phyloP scores from a whole-genome alignment of 306 rosid genomes.

The Vigna unguiculata region DNA sequence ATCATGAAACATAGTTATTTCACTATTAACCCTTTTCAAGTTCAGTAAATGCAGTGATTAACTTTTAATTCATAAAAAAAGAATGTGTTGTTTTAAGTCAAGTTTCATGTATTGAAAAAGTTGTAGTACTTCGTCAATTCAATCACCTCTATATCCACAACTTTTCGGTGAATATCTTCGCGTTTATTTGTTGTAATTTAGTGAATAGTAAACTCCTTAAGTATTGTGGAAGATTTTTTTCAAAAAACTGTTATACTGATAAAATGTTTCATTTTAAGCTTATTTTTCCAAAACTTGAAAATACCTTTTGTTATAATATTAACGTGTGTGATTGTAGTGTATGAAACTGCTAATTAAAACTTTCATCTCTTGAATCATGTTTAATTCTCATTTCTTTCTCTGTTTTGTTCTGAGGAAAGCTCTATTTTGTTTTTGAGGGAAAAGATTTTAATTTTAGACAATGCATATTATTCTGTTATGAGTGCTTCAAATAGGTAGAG shows the following conservation, averaged over 20 bases:
- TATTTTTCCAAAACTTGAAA: no score
- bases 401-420: neutral
- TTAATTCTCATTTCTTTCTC: neutral
- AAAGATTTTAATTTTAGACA: no score
- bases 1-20: conserved; percentile 13
- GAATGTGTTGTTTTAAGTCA: neutral
- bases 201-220: no score
- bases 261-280: neutral
- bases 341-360: neutral
- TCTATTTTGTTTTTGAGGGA: no score
- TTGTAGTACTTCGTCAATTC: neutral
- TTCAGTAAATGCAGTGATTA: neutral
- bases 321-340: neutral
- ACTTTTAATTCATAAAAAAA: neutral
- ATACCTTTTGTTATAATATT: neutral
- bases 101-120: neutral
- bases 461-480: conserved; percentile 44
- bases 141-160: neutral
- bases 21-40: neutral
- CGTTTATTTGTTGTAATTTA: no score
- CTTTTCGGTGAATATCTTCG: neutral
- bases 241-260: neutral
- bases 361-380: neutral
- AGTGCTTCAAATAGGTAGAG: conserved; percentile 41
- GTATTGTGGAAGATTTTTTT: neutral